Base-by-base conservation (phyloP, 1,284 basidiomycete species). In the Puccinia hordei region DNA sequence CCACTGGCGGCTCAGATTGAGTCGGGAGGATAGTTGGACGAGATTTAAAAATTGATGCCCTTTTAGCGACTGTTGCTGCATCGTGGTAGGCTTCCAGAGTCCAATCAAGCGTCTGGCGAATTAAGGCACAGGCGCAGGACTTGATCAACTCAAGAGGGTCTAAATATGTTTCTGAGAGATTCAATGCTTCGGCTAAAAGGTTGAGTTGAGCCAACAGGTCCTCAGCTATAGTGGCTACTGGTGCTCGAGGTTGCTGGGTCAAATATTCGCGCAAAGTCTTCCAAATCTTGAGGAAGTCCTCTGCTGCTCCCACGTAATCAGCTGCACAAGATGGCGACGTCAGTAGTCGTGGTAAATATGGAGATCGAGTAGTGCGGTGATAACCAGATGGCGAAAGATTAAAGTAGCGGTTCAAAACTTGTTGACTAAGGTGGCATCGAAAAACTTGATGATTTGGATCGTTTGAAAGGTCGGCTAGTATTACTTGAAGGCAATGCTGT, bases 271-370 rank as follows among this genome's bases (percentile, higher is more conserved):
- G 35, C 9, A 73, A 44, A 57, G 72, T 24, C 15, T 55, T 35
- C 72, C 72, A 73, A 57, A 73, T 73, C 55, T 73, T 44, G 24
- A 41, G 27, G 53, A 73, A 59, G 24, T 19, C 51, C 3, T n/a
- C 35, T 19, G 53, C 72, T 6, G 55, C 53, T 22, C n/a, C 24
- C 24, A 57, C 35, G 33, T 5, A 73, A 30, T 30, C 55, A 35
- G 30, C n/a, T 24, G 53, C 38, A 44, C 72, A 33, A 19, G 72
- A 41, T 2, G 53, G 72, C 10, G 72, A 38, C 33, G 27, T 13
- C 27, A 73, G 53, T 8, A 73, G 53, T 17, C 72, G 72, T 22
- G 72, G 44, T 73, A 73, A 38, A 59, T 57, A 73, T 41, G 72
- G 35, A 19, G 4, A 41, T 55, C 35, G 15, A 55, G 72, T 73